Conservation (phyloP, 2,329 filamentous ascomycete species). For the Aureobasidium zeae region DNA sequence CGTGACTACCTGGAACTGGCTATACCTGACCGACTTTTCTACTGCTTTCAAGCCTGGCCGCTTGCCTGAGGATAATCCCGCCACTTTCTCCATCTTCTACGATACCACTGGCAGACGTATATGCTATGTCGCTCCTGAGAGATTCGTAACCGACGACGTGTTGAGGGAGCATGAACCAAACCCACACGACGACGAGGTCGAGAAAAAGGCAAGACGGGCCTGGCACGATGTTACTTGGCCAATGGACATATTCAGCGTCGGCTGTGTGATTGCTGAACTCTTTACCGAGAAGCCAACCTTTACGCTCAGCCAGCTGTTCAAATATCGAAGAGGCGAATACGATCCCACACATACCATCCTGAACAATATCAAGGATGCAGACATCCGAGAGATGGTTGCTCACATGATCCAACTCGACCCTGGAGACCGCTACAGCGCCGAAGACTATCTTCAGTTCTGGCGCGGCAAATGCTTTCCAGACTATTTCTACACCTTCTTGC, state of each 20-base stretch:
- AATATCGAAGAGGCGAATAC: conserved; percentile 86
- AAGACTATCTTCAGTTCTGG: conserved; percentile 90
- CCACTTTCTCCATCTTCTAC: conserved; percentile 96
- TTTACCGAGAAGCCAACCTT: conserved; percentile 96
- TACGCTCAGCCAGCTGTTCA: conserved; percentile 90
- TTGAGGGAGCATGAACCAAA: conserved; percentile 38
- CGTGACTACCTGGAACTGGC: conserved; percentile 98
- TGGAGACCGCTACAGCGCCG: conserved; percentile 81
- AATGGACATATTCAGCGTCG: conserved; percentile 97
- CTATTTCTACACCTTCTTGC: conserved; percentile 95
- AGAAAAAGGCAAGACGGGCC: background rate
- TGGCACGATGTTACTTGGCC: conserved; percentile 66
- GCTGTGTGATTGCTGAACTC: conserved; percentile 92
- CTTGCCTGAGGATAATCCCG: conserved; percentile 90
- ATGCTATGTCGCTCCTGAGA: conserved; percentile 90
- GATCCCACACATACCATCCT: conserved; percentile 74
- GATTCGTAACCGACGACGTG: conserved; percentile 54
- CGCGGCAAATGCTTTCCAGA: conserved; percentile 84
- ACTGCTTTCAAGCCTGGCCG: conserved; percentile 90
- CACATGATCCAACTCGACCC: conserved; percentile 97
- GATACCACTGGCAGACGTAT: conserved; percentile 85
- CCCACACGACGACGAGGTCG: background rate
- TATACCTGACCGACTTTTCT: conserved; percentile 96
- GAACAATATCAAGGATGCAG: conserved; percentile 75
- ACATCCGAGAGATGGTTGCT: conserved; percentile 77